Conservation (phyloP, 176 grass and related monocot genomes). For the Zea mays region Zm-B73-REFERENCE-NAM-5.0 NC_050096.1:240426501-240427000, state of each 20-base stretch:
- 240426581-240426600: too few species aligned
- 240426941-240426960: background rate
- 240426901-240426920: conserved; percentile 6
- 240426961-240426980: background rate
- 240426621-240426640: background rate
- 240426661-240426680: background rate
- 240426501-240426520: too few species aligned
- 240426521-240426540: too few species aligned
- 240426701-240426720: background rate
- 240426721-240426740: background rate
- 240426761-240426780: background rate
- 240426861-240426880: background rate
- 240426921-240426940: background rate
- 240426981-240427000: conserved; percentile 4
- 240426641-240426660: background rate
- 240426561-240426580: too few species aligned
- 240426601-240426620: background rate
- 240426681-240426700: background rate
- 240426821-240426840: background rate
- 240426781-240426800: background rate
- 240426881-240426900: background rate
- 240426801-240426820: background rate
- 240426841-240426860: background rate
- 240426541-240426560: too few species aligned
- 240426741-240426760: too few species aligned